phyloP scores from a whole-genome alignment of 148 eudicot species.

The Cornus florida region DNA sequence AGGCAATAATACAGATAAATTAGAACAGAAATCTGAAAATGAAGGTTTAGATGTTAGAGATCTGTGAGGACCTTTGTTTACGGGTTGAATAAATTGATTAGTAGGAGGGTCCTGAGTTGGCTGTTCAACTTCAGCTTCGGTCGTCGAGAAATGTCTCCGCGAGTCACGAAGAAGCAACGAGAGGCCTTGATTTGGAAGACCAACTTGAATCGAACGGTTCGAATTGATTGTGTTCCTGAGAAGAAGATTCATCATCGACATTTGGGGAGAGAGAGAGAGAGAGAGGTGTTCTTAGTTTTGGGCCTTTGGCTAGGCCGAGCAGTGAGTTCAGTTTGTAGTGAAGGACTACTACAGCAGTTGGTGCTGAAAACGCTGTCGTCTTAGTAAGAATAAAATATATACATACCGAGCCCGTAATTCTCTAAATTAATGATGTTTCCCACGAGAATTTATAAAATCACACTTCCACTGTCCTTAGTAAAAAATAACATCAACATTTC shows the following conservation, averaged over 20 bases:
- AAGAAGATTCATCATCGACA: conserved; percentile 27
- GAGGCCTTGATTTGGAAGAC: conserved; percentile 13
- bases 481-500: too few species aligned
- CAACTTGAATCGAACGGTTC: conserved; percentile 17
- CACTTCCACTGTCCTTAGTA: too few species aligned
- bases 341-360: too few species aligned
- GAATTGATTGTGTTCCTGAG: conserved; percentile 29
- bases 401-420: too few species aligned
- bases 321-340: too few species aligned
- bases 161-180: conserved; percentile 9
- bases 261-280: not conserved
- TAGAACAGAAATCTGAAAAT: not conserved
- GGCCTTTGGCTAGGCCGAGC: too few species aligned
- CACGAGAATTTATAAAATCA: too few species aligned
- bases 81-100: conserved; percentile 24
- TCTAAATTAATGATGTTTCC: too few species aligned
- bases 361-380: too few species aligned
- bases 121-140: conserved; percentile 26
- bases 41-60: not conserved
- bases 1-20: not conserved
- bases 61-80: conserved; percentile 16
- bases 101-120: conserved; percentile 10
- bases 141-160: conserved; percentile 31
- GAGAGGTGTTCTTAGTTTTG: not conserved
- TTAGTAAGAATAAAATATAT: too few species aligned